Base-by-base conservation (phyloP, 1,284 basidiomycete genomes). In the Sporisorium graminicola region DNA sequence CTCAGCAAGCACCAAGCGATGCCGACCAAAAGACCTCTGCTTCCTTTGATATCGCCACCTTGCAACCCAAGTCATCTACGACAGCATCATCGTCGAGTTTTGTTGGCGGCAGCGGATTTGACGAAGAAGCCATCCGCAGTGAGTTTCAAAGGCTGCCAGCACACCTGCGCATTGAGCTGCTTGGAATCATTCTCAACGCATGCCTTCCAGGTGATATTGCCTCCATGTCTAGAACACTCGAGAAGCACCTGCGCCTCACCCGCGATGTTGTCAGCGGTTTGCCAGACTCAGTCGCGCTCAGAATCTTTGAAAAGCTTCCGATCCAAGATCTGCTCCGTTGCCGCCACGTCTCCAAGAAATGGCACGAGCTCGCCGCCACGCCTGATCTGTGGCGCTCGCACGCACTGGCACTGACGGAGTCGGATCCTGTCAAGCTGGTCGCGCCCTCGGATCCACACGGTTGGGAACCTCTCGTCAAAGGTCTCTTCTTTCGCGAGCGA, bases 401-500 rank as follows among this genome's bases (percentile, higher is more conserved):
- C 77, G 93, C 91, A 78, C 82, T 93, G 53, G 88, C 89, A 18
- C 89, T 94, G 60, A 94, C 93, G 0, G 88, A 89, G 8, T 90
- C 89, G 20, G 93, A 94, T 79, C 92, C 93, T 0, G 87, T 89
- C 18, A 64, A 72, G 42, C 29, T 81, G 18, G 43, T 53, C 3
- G 58, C 79, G 9, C 79, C 79, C 9, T 26, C 58, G 5, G 56
- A 66, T 47, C 71, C 78, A 12, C 56, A 61, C 22, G 74, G 67
- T 5, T 82, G 83, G 72, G 92, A 92, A 78, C 89, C 90, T 0
- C 86, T 95, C 14, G 95, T 94, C 83, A 90, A 91, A 47, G 91
- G 91, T 5, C 88, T 96, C 7, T 92, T 94, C 82, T 91, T 93
- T 84, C 91, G 94, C 40, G 94, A 96, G 86, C 90, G 90, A 50